Conservation (phyloP, 306 rosid genomes). For the Dryas drummondii region DNA sequence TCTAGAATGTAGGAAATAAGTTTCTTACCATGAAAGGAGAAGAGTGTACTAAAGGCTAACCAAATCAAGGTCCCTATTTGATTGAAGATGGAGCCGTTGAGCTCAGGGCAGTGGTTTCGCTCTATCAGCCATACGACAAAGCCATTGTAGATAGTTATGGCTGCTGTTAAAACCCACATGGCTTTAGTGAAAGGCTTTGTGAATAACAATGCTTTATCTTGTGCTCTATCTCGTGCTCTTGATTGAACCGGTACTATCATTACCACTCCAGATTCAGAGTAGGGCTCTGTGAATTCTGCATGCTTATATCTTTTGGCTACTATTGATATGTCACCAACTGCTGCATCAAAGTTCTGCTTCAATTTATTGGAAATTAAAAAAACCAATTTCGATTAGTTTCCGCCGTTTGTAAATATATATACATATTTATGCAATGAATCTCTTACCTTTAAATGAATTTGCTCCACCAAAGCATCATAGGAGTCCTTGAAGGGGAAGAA, state of each 20-base stretch:
- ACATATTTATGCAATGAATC: neutral
- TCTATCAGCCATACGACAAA: slow-evolving; percentile 52
- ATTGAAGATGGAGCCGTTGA: slow-evolving; percentile 28
- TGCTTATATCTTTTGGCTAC: neutral
- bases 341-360: slow-evolving; percentile 41
- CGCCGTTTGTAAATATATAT: neutral
- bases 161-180: slow-evolving; percentile 40
- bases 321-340: slow-evolving; percentile 24
- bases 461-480: slow-evolving; percentile 13
- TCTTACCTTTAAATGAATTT: slow-evolving; percentile 11
- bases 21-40: slow-evolving; percentile 39
- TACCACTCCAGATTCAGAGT: slow-evolving; percentile 41
- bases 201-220: slow-evolving; percentile 26
- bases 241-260: slow-evolving; percentile 41
- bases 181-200: slow-evolving; percentile 45
- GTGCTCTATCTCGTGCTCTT: slow-evolving; percentile 7
- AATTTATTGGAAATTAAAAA: neutral
- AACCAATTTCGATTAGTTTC: neutral
- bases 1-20: neutral
- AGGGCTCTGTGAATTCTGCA: slow-evolving; percentile 19
- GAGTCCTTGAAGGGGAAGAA: slow-evolving; percentile 4
- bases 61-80: slow-evolving; percentile 39
- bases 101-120: slow-evolving; percentile 27
- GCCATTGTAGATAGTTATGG: slow-evolving; percentile 38
- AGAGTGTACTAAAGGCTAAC: slow-evolving; percentile 41